Evolutionary conservation across 257 asterid genomes (phyloP).

Genomic region (Solanum virginianum): DNA sequence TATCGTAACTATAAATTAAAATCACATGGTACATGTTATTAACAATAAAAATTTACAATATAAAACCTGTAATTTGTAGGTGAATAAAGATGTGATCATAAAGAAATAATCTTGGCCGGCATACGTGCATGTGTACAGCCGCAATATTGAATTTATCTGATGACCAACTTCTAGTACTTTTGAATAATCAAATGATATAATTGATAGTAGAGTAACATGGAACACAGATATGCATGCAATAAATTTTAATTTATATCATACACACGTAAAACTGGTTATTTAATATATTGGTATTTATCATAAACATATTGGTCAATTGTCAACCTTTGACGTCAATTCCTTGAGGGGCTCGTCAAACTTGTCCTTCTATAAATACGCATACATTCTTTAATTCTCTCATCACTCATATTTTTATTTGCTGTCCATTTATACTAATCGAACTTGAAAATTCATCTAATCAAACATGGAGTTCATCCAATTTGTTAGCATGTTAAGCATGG

Average conservation of each 20-base stretch:
- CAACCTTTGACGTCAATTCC: background rate
- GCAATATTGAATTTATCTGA: background rate
- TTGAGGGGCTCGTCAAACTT: background rate
- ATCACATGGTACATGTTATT: too few species aligned
- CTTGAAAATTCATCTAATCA: background rate
- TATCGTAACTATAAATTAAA: too few species aligned
- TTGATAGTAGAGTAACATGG: background rate
- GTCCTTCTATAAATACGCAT: slow-evolving; percentile 7
- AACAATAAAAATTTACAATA: background rate
- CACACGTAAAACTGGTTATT: background rate
- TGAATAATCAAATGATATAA: background rate
- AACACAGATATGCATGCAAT: background rate
- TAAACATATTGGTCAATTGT: background rate
- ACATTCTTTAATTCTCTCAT: background rate
- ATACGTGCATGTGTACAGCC: background rate
- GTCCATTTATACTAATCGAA: background rate
- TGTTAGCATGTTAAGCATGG: slow-evolving; percentile 2
- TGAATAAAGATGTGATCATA: background rate
- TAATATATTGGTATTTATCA: background rate
- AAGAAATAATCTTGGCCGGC: background rate
- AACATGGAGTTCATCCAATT: slow-evolving; percentile 12
- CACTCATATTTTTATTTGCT: background rate
- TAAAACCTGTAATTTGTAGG: background rate
- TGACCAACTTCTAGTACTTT: background rate
- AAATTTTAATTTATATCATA: background rate